Evolutionary conservation across 2,329 filamentous ascomycete species (phyloP).

Genomic region (Neonectria punicea): DNA sequence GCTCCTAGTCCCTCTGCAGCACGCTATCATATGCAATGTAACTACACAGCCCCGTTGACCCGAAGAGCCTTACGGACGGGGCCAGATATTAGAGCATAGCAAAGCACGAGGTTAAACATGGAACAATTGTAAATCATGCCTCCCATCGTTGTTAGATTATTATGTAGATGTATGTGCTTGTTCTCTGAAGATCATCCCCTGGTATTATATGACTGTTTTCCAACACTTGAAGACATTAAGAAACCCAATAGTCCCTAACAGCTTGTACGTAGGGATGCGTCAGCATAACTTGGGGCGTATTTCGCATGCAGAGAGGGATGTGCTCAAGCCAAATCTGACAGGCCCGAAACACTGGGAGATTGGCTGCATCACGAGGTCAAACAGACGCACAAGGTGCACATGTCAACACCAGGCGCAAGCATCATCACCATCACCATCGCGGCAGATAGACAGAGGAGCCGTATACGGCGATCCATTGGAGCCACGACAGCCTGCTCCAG

Average conservation of each 20-base stretch:
- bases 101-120: not conserved
- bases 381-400: constrained; percentile 24
- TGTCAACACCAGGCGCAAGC: constrained; percentile 30
- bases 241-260: no score
- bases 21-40: not conserved
- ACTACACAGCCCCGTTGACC: not conserved
- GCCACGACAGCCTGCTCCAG: constrained; percentile 38
- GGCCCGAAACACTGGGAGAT: not conserved
- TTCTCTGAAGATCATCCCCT: not conserved
- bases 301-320: not conserved
- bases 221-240: no score
- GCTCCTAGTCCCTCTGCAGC: no score
- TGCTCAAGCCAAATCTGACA: constrained; percentile 8
- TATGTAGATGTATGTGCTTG: no score
- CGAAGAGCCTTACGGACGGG: not conserved
- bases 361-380: constrained; percentile 20
- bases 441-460: not conserved
- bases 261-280: no score
- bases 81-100: not conserved
- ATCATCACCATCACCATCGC: constrained; percentile 2
- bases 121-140: not conserved
- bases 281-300: no score
- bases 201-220: not conserved
- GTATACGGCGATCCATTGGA: constrained; percentile 30
- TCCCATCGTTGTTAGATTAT: not conserved